A percentile compares a stretch with the other conserved stretches of the same genome.
These are phyloP conservation scores for Pythium chondricola DNA, from an alignment of 352 stramenopile species.

Conservation along the genomic window DNA sequence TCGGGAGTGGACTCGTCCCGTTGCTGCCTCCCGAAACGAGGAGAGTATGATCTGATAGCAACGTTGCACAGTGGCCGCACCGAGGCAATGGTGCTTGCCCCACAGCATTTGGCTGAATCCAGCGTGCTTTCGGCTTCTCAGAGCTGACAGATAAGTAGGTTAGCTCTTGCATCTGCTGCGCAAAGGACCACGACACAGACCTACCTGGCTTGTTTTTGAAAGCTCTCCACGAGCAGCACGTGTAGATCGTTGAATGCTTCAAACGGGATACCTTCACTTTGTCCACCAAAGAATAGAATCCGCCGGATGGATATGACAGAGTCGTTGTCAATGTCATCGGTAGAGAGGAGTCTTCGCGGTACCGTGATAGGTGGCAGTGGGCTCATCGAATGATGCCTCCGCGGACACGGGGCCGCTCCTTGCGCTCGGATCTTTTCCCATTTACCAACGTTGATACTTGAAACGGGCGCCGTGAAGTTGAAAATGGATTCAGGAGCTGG, in stretches of 20 bases:
- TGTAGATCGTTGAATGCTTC: slow-evolving; percentile 60
- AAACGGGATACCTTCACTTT: slow-evolving; percentile 62
- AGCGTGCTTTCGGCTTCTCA: slow-evolving; percentile 26
- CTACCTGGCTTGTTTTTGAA: slow-evolving; percentile 2
- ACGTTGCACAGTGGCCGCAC: slow-evolving; percentile 39
- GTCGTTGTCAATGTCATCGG: neutral
- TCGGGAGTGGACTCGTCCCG: slow-evolving; percentile 41
- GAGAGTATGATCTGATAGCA: slow-evolving; percentile 34
- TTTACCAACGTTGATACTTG: slow-evolving; percentile 36
- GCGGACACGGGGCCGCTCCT: slow-evolving; percentile 37
- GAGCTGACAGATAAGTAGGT: slow-evolving; percentile 2
- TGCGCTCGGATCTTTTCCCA: slow-evolving; percentile 53
- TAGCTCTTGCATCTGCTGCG: neutral
- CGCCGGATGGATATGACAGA: slow-evolving; percentile 26
- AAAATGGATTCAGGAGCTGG: too few species aligned
- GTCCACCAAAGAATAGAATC: slow-evolving; percentile 61
- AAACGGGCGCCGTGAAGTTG: slow-evolving; percentile 33
- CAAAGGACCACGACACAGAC: neutral
- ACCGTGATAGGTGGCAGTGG: slow-evolving; percentile 32
- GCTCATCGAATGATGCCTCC: slow-evolving; percentile 63
- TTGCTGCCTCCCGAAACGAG: slow-evolving; percentile 61
- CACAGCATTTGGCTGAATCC: slow-evolving; percentile 26
- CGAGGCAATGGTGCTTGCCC: slow-evolving; percentile 34
- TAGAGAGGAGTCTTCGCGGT: slow-evolving; percentile 14
- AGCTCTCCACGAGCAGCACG: slow-evolving; percentile 32